phyloP scores from a whole-genome alignment of 345 rosid genomes.

The Arabidopsis arenosa region DNA sequence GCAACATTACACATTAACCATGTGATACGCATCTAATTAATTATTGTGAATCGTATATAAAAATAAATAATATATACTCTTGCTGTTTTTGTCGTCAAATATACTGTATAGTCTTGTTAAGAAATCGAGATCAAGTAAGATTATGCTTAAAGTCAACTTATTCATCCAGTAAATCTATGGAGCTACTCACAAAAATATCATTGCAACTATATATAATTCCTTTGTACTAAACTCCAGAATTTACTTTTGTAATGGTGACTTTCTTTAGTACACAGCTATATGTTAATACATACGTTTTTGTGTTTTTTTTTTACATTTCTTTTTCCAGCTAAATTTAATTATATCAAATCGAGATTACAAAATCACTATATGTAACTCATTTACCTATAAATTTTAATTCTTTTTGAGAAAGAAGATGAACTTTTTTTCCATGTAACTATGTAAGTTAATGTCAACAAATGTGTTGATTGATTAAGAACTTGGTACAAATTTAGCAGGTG shows the following conservation, averaged over 20 bases:
- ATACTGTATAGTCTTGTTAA: constrained; percentile 26
- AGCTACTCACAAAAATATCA: constrained; percentile 30
- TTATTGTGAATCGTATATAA: neutral
- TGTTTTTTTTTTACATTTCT: too few relatives aligned
- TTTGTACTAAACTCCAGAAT: constrained; percentile 5
- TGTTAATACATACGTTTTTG: too few relatives aligned
- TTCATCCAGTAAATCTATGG: constrained; percentile 30
- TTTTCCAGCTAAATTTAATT: too few relatives aligned
- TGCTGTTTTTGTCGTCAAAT: neutral
- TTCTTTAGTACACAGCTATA: neutral
- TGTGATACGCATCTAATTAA: neutral
- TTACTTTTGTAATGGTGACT: neutral
- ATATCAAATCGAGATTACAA: too few relatives aligned
- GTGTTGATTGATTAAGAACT: neutral
- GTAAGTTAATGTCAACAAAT: neutral
- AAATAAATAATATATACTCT: neutral
- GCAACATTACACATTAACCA: neutral
- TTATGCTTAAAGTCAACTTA: constrained; percentile 42
- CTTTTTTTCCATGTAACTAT: neutral
- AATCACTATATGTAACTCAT: neutral
- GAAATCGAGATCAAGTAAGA: constrained; percentile 32
- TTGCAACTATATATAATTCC: constrained; percentile 18
- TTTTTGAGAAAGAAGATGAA: too few relatives aligned
- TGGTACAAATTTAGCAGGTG: neutral
- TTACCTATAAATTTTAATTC: too few relatives aligned